These are phyloP conservation scores for Lotmaria passim DNA, from an alignment of 208 protist species.

Conservation along the genomic window DNA sequence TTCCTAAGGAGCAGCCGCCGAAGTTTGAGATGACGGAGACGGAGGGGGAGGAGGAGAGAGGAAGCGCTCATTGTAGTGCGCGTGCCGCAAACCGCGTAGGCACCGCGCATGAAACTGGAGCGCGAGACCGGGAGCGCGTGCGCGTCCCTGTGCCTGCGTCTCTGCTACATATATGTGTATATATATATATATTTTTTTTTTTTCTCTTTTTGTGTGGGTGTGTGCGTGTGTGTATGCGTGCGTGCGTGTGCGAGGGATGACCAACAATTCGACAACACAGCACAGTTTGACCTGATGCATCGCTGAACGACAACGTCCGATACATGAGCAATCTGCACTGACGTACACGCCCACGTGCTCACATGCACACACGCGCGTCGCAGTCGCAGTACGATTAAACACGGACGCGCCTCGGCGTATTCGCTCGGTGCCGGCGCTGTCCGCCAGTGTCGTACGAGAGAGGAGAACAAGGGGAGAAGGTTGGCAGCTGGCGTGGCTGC, in stretches of 20 bases:
- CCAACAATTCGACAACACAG: slow-evolving; percentile 17
- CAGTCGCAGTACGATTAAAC: slow-evolving; percentile 28
- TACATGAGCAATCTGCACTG: slow-evolving; percentile 21
- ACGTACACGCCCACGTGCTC: background rate
- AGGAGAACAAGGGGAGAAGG: background rate
- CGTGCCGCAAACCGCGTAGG: slow-evolving; percentile 27
- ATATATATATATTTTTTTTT: no score
- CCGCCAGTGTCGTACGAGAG: slow-evolving; percentile 34
- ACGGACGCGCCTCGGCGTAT: slow-evolving; percentile 29
- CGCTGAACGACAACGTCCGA: slow-evolving; percentile 20
- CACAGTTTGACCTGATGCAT: slow-evolving; percentile 30
- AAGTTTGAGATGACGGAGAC: no score
- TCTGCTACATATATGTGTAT: no score
- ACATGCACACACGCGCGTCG: background rate
- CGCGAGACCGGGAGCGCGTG: slow-evolving; percentile 4
- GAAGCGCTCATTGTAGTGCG: slow-evolving; percentile 25
- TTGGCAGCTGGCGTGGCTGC: background rate
- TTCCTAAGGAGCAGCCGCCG: background rate
- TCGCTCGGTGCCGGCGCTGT: slow-evolving; percentile 24
- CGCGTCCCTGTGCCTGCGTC: no score
- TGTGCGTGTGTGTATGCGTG: no score
- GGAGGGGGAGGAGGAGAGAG: no score
- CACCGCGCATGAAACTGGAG: slow-evolving; percentile 32
- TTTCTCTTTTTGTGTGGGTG: no score
- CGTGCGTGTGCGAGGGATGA: slow-evolving; percentile 20